A percentile compares a stretch with the other conserved stretches of the same genome.
Conservation (phyloP, 208 protist species). For the Angomonas ambiguus region DNA sequence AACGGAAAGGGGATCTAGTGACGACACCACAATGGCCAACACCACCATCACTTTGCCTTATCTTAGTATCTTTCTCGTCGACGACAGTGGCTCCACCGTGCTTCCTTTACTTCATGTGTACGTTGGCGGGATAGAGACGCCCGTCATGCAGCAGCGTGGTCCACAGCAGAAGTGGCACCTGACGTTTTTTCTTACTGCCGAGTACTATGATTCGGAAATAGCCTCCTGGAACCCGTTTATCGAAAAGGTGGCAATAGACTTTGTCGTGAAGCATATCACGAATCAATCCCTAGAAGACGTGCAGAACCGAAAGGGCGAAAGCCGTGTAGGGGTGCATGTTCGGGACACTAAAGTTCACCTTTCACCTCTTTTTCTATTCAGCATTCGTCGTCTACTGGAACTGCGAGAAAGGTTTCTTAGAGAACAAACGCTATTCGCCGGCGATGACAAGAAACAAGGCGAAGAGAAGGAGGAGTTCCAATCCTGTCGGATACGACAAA, state of each 20-base stretch:
- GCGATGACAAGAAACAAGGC: not conserved
- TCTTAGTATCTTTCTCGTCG: slow-evolving; percentile 31
- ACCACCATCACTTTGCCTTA: slow-evolving; percentile 21
- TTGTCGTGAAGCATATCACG: slow-evolving; percentile 9
- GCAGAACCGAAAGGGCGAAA: slow-evolving; percentile 17
- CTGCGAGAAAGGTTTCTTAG: slow-evolving; percentile 17
- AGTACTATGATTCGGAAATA: slow-evolving; percentile 33
- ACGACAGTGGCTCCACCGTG: slow-evolving; percentile 34
- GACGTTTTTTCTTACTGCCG: slow-evolving; percentile 17
- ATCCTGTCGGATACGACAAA: slow-evolving; percentile 27
- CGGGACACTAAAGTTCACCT: slow-evolving; percentile 25
- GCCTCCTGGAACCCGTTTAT: slow-evolving; percentile 37
- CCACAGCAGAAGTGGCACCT: slow-evolving; percentile 21
- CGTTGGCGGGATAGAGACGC: slow-evolving; percentile 26
- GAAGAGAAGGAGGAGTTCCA: slow-evolving; percentile 21
- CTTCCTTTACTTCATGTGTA: slow-evolving; percentile 36
- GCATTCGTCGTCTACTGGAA: slow-evolving; percentile 17
- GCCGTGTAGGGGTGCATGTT: slow-evolving; percentile 19
- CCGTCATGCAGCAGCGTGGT: slow-evolving; percentile 12
- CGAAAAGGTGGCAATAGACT: slow-evolving; percentile 22
- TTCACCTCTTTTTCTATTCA: slow-evolving; percentile 21
- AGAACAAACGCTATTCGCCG: slow-evolving; percentile 8
- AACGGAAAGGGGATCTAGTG: not conserved
- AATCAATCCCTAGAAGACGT: slow-evolving; percentile 32
- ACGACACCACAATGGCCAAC: not conserved